These are phyloP conservation scores for Trametes hirsuta DNA, from an alignment of 1,284 basidiomycete species.

Conservation along the genomic window DNA sequence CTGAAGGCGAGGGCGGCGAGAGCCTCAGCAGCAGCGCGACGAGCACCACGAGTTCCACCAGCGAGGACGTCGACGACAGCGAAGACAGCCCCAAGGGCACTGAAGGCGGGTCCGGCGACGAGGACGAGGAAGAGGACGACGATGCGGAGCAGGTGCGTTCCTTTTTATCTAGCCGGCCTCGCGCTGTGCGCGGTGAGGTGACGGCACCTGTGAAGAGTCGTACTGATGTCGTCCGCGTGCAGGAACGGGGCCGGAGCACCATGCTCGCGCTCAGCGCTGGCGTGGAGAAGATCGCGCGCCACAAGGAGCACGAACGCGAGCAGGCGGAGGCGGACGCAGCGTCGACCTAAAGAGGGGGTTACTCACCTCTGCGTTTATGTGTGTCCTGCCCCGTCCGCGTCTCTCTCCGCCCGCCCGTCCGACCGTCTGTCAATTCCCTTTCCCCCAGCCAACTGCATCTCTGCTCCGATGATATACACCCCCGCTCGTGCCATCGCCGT, in stretches of 20 bases:
- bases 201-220: not conserved
- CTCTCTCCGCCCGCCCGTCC: not conserved
- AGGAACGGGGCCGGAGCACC: slow-evolving; percentile 38
- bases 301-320: slow-evolving; percentile 34
- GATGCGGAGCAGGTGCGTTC: slow-evolving; percentile 18
- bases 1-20: slow-evolving; percentile 14
- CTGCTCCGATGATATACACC: slow-evolving; percentile 11
- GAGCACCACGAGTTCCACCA: slow-evolving; percentile 13
- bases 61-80: slow-evolving; percentile 22
- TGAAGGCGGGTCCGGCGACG: slow-evolving; percentile 10
- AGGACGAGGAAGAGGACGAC: slow-evolving; percentile 22
- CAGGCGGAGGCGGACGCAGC: not conserved
- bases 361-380: slow-evolving; percentile 1
- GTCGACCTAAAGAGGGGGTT: slow-evolving; percentile 4
- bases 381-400: not conserved
- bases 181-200: slow-evolving; percentile 2
- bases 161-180: slow-evolving; percentile 5
- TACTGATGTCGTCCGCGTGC: not conserved
- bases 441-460: not conserved
- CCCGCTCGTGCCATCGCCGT: not conserved
- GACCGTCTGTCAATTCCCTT: not conserved
- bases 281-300: slow-evolving; percentile 73
- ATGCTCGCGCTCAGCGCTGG: slow-evolving; percentile 53
- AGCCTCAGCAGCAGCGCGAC: slow-evolving; percentile 17
- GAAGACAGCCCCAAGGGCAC: slow-evolving; percentile 21